Base-by-base conservation (phyloP, 2,329 filamentous ascomycete genomes). In the Nothophaeocryptopus gaeumannii region DNA sequence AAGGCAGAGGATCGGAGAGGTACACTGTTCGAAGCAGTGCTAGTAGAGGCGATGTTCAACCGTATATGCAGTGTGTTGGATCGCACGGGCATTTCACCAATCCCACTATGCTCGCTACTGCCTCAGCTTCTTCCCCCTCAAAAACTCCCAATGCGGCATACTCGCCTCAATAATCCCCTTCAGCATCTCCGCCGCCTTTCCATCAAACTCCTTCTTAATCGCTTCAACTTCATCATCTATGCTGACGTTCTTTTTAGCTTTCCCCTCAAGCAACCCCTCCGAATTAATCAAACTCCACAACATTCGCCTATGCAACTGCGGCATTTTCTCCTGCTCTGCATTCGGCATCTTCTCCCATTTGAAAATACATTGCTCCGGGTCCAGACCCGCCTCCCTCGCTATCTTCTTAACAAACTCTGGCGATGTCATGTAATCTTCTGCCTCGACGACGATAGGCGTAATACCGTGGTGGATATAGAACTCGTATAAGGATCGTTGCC, bases 91-190 rank as follows among this genome's bases (percentile, higher is more conserved):
- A n/a, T n/a, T n/a, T n/a, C 20, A 26, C 20, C 20, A 26, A 26
- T 26, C 20, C 20, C 20, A 26, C 20, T 7, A 26, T 26, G n/a
- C 20, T 7, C 20, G 4, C 20, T 26, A 26, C 20, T 26, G 4
- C 20, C 20, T 26, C 39, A 47, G 20, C 32, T 43, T 47, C 35
- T 39, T 51, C 12, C 36, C 43, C 20, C 59, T 67, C 46, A 72
- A 43, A 54, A 66, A 72, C 53, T 70, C 65, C 58, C 73, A 72
- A 44, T 73, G 68, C n/a, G 62, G 58, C 67, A 73, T 70, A 1
- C 67, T 63, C 32, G 58, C 63, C 26, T 52, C 33, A n/a, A 59
- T 55, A 37, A 46, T 33, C 29, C 47, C 40, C 45, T 45, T 47
- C 8, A 57, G 34, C 29, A 47, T 38, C 16, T 13, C 14, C 26